A percentile compares a stretch with the other conserved stretches of the same genome.
phyloP scores from a whole-genome alignment of 306 rosid species.

The Vigna radiata region DNA sequence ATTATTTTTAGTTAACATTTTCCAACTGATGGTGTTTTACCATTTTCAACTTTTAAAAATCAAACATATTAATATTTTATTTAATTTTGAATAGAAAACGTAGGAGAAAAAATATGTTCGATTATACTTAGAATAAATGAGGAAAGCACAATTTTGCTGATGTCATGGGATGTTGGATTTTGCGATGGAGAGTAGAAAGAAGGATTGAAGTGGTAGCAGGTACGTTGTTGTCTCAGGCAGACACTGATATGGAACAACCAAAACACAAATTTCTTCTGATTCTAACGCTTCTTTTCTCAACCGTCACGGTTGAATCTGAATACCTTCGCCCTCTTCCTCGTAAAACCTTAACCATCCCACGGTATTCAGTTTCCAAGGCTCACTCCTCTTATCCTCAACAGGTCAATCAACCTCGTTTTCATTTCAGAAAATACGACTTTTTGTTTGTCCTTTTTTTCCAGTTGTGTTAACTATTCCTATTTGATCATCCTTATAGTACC shows the following conservation, averaged over 20 bases:
- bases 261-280: conserved; percentile 37
- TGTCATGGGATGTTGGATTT: background rate
- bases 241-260: conserved; percentile 54
- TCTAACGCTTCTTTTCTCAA: conserved; percentile 29
- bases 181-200: background rate
- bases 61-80: too few relatives aligned
- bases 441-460: too few relatives aligned
- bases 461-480: background rate
- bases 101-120: too few relatives aligned
- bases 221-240: conserved; percentile 31
- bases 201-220: conserved; percentile 1
- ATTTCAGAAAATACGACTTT: too few relatives aligned
- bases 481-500: background rate
- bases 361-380: conserved; percentile 45
- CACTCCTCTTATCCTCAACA: conserved; percentile 78
- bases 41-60: too few relatives aligned
- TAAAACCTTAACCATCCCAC: conserved; percentile 57
- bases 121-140: too few relatives aligned
- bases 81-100: too few relatives aligned
- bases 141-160: background rate
- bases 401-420: conserved; percentile 47
- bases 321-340: conserved; percentile 86
- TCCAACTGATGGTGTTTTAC: too few relatives aligned
- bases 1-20: too few relatives aligned
- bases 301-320: conserved; percentile 57